phyloP scores from a whole-genome alignment of 2,329 filamentous ascomycete genomes.

The Fusarium globosum region DNA sequence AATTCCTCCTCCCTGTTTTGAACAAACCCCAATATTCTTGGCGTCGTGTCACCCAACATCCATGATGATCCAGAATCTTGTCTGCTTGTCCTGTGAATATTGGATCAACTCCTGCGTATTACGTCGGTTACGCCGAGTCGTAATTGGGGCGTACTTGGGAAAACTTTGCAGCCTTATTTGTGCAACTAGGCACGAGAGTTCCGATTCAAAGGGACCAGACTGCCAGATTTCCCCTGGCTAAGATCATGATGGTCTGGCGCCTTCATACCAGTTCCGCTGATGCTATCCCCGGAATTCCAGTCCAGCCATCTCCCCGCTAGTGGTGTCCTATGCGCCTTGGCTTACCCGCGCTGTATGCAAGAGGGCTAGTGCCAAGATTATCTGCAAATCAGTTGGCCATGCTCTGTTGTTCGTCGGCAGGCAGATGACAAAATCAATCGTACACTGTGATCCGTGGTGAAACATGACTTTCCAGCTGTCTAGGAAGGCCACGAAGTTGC shows the following conservation, averaged over 20 bases:
- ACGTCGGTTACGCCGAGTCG: conserved; percentile 24
- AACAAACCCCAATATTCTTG: conserved; percentile 1
- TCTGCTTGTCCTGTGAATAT: conserved; percentile 15
- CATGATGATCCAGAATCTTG: neutral
- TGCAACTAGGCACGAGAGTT: neutral
- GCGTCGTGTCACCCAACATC: conserved; percentile 15
- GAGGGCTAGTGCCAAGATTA: conserved; percentile 6
- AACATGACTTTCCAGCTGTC: neutral
- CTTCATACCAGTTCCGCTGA: neutral
- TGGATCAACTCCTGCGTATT: neutral
- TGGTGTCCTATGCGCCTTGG: conserved; percentile 6
- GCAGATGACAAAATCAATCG: conserved; percentile 1
- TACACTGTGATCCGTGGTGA: neutral
- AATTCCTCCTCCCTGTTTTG: conserved; percentile 8
- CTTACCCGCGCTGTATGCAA: conserved; percentile 1
- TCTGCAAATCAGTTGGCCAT: conserved; percentile 2
- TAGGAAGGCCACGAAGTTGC: neutral
- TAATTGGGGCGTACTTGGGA: conserved; percentile 4
- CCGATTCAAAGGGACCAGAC: neutral
- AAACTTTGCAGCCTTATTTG: conserved; percentile 21
- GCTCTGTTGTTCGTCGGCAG: neutral
- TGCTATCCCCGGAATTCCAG: conserved; percentile 2
- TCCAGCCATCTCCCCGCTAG: neutral
- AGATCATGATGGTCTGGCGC: neutral
- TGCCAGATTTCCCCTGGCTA: neutral